Base-by-base conservation (phyloP, 1,139 yeast genomes). In the Yamadazyma aaseri region DNA sequence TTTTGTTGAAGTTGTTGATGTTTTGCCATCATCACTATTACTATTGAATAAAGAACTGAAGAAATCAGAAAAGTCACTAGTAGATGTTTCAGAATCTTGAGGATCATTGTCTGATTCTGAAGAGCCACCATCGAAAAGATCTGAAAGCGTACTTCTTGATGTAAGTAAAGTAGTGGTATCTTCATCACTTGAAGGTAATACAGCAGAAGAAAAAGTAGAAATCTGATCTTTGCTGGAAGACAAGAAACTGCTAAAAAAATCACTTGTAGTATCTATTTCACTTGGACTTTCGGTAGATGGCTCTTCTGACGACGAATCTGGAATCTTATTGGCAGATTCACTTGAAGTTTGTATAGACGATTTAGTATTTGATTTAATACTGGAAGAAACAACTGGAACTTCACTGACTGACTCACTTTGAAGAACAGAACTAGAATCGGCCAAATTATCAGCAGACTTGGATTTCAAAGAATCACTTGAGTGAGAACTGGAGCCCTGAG, bases 31-130 rank as follows among this genome's bases (percentile, higher is more conserved):
- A 25, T 25, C 27, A 8, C 13, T 9, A 14, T 25, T 25, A 14
- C 17, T 25, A 18, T 26, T 23, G 27, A 38, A 38, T 17, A 38
- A 34, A 7, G 41, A 38, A 25, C 36, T 32, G 31, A 38, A 34
- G 20, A 38, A 38, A 20, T 28, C 20, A 14, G 28, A 23, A 11
- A 38, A 17, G 5, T 35, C 15, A 23, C 25, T 32, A 10, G 38
- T n/a, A 25, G 25, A 18, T 10, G 26, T n/a, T 15, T 34, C 24
- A 12, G 36, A 12, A 5, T 31, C 12, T 12, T 28, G 10, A 14
- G 27, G 13, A 9, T 4, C n/a, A n/a, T n/a, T n/a, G n/a, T n/a
- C n/a, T n/a, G n/a, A n/a, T n/a, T n/a, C 14, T 14, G 12, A 6
- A 25, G 29, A 14, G 4, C 25, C 9, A 6, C 25, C 23, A 14